Base-by-base conservation (phyloP, 1,284 basidiomycete genomes). In the Malassezia yamatoensis region DNA sequence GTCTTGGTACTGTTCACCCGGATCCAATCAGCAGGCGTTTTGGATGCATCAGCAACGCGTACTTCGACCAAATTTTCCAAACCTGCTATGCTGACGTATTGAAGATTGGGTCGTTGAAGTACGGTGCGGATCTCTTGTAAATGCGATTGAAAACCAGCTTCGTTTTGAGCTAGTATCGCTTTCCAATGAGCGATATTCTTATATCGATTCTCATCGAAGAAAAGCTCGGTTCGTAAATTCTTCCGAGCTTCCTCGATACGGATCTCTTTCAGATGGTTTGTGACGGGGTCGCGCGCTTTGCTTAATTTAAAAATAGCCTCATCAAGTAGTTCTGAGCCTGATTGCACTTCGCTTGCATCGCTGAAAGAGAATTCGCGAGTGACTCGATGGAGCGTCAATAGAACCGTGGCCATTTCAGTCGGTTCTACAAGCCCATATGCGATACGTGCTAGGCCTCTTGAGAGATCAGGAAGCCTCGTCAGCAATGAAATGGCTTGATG, bases 361-460 rank as follows among this genome's bases (percentile, higher is more conserved):
- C 24, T 24, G 12, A 45, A 45, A 18, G 81, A 79, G 64, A 89
- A 90, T 5, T 86, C 81, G 32, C 77, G 77, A 0, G 83, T 84
- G 39, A 93, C 79, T 42, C 84, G 85, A 39, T 83, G 79, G 58
- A 96, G 85, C 2, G 87, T 84, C 5, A 83, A 79, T 1, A 96
- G 79, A 15, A 96, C 78, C 5, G 83, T 78, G 0, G 83, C 82
- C 5, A 96, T 80, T 72, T 98, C 93, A 65, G 84, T 81, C 0
- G 91, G 87, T 0, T 85, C 85, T n/a, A 62, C 60, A 53, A 87
- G 87, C 46, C 86, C 85, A 67, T 94, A 93, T 67, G 90, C 88
- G 47, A 96, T 86, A 32, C 89, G 79, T 54, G 85, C 87, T 12
- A 96, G 77, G 0, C 93, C 93, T 64, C 83, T 85, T 1, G 88